Evolutionary conservation across 805 yeast genomes (phyloP), one percentile per base, ranked within the genome.

Genomic region (Hanseniaspora mollemarum): DNA sequence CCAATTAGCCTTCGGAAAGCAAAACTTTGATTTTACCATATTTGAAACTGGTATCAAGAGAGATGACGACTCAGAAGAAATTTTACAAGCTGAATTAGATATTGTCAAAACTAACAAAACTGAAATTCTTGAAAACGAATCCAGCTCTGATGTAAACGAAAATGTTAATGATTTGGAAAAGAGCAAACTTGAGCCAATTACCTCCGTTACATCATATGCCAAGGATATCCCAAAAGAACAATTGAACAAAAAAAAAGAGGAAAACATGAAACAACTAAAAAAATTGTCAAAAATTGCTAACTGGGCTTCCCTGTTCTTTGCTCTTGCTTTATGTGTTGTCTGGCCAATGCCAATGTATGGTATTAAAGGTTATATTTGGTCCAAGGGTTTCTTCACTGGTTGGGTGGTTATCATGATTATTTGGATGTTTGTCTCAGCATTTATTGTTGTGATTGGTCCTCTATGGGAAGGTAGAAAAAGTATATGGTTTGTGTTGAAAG

Each of bases 311-410:
- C 64, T 76, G 2, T 67, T 74, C 39, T 71, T 85, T 57, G 78
- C 86, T 5, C 57, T 85, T 8, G 71, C 81, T 43, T 67, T 87
- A 45, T 67, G 87, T 29, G 73, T 87, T 24, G 60, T 87, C 28
- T 86, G 94, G 92, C 96, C 96, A 59, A 83, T 87, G 87, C 95
- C 96, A 56, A 81, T 87, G 92, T 87, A 81, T 63, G 96, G 95
- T 29, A 61, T 81, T 4, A 40, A 40, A 21, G 73, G 75, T 2
- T 87, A 87, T 61, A 71, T 87, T 37, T 87, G 87, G 66, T 77
- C 85, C 49, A 80, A 76, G 63, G 66, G 64, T 52, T 85, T 85
- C 67, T 87, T 87, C 66, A 83, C 92, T 6, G 95, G 95, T 41
- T 87, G 95, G 95, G 75, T 87, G 44, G 77, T 73, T 33, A 94